A percentile compares a stretch with the other conserved stretches of the same genome.
Conservation (phyloP, 1,139 yeast genomes). For the Blastobotrys persicus region DNA sequence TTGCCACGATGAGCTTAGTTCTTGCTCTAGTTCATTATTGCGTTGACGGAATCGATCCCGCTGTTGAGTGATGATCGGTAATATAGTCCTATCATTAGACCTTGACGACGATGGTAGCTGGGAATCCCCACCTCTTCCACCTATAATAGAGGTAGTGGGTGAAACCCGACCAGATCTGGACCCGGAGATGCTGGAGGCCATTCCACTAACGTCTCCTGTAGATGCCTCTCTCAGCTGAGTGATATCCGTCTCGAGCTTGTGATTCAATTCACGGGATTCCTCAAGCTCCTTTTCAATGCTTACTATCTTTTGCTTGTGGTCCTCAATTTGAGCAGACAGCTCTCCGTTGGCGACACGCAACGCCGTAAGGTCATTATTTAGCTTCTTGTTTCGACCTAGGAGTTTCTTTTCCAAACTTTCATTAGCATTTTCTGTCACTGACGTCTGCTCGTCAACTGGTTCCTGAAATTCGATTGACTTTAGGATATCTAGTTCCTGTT, state of each 20-base stretch:
- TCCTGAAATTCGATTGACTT: constrained; percentile 64
- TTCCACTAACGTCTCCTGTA: constrained; percentile 43
- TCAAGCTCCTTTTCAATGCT: constrained; percentile 45
- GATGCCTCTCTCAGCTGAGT: constrained; percentile 26
- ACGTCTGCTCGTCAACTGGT: constrained; percentile 37
- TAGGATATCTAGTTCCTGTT: constrained; percentile 67
- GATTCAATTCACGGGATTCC: constrained; percentile 46
- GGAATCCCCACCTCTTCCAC: constrained; percentile 24
- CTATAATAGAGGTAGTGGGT: constrained; percentile 39
- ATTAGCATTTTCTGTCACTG: constrained; percentile 21
- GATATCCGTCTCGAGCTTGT: constrained; percentile 70
- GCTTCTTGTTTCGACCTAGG: constrained; percentile 56
- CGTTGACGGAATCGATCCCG: constrained; percentile 85
- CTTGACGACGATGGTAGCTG: constrained; percentile 11
- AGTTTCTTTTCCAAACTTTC: constrained; percentile 42
- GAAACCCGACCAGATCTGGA: constrained; percentile 38
- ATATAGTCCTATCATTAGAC: constrained; percentile 48
- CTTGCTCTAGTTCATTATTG: constrained; percentile 80
- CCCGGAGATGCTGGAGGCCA: constrained; percentile 44
- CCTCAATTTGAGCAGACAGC: constrained; percentile 40
- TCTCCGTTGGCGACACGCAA: constrained; percentile 54
- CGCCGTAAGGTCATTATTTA: constrained; percentile 59
- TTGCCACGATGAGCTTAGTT: constrained; percentile 57
- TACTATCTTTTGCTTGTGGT: constrained; percentile 42
- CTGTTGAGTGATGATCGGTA: constrained; percentile 90